Evolutionary conservation across 257 asterid genomes (phyloP).

Genomic region (Coffea canephora): DNA sequence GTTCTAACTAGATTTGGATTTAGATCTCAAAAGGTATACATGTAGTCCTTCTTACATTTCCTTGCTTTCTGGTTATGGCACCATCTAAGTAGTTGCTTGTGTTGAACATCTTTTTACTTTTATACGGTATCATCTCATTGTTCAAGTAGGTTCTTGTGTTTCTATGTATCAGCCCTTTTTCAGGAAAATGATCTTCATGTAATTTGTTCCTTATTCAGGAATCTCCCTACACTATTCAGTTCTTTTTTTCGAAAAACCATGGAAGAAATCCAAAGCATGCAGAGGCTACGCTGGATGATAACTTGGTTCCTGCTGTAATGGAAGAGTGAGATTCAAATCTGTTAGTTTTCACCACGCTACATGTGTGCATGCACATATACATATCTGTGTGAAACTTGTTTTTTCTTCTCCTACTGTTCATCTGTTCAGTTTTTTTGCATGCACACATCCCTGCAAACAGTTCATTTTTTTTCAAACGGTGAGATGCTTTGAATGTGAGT

Average conservation of each 20-base stretch:
- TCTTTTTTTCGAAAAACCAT: conserved; percentile 29
- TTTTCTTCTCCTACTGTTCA: background rate
- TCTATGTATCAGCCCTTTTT: background rate
- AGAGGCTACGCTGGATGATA: conserved; percentile 38
- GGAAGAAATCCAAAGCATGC: conserved; percentile 35
- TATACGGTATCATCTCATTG: background rate
- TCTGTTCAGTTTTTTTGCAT: background rate
- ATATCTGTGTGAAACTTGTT: background rate
- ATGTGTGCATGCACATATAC: background rate
- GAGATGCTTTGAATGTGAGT: background rate
- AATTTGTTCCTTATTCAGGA: conserved; percentile 48
- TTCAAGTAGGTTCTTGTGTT: background rate
- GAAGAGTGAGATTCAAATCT: conserved; percentile 33
- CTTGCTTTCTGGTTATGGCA: background rate
- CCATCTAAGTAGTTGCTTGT: background rate
- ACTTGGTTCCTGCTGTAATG: conserved; percentile 31
- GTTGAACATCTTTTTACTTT: background rate
- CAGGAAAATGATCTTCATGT: conserved; percentile 10
- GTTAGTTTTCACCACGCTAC: conserved; percentile 39
- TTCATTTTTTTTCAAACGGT: no score
- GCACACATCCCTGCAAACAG: no score
- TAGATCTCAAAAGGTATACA: conserved; percentile 57
- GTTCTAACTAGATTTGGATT: conserved; percentile 56
- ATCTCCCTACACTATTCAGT: conserved; percentile 38
- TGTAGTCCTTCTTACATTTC: background rate